Conservation (phyloP, 148 eudicot species). For the Gaultheria prostrata region DNA sequence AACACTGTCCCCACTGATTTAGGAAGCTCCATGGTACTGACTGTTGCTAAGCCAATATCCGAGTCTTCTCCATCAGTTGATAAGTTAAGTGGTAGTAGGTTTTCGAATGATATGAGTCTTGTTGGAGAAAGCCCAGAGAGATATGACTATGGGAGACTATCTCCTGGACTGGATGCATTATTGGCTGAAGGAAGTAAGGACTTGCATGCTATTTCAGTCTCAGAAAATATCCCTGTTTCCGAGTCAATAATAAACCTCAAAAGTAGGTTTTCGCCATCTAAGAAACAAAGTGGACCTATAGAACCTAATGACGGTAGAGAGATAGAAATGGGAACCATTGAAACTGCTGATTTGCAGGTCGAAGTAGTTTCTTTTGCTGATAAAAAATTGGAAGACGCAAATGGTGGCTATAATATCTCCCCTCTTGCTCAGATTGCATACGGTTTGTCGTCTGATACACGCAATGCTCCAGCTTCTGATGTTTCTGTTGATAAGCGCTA, state of each 20-base stretch:
- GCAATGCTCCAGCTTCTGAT: conserved; percentile 20
- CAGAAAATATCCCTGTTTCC: conserved; percentile 29
- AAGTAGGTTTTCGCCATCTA: conserved; percentile 13
- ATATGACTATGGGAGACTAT: conserved; percentile 73
- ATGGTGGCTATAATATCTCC: conserved; percentile 22
- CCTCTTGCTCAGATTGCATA: conserved; percentile 17
- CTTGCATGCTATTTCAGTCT: conserved; percentile 31
- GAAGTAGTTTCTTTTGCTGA: conserved; percentile 22
- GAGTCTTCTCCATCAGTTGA: conserved; percentile 32
- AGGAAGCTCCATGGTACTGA: conserved; percentile 66
- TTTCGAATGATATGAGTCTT: conserved; percentile 90
- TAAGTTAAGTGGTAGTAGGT: conserved; percentile 36
- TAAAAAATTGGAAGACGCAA: conserved; percentile 19
- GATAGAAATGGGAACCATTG: conserved; percentile 9
- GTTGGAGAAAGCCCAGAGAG: conserved; percentile 50
- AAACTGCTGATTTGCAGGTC: conserved; percentile 17
- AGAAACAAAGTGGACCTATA: conserved; percentile 6
- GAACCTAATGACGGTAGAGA: conserved; percentile 20
- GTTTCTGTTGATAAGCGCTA: conserved; percentile 20
- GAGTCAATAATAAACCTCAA: conserved; percentile 22
- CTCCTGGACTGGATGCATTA: conserved; percentile 63
- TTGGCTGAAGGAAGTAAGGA: conserved; percentile 56
- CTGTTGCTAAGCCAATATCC: conserved; percentile 37
- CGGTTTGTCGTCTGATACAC: conserved; percentile 17
- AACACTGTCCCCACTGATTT: conserved; percentile 27